These are phyloP conservation scores for Globisporangium radiosum DNA, from an alignment of 352 stramenopile genomes.

Conservation along the genomic window DNA sequence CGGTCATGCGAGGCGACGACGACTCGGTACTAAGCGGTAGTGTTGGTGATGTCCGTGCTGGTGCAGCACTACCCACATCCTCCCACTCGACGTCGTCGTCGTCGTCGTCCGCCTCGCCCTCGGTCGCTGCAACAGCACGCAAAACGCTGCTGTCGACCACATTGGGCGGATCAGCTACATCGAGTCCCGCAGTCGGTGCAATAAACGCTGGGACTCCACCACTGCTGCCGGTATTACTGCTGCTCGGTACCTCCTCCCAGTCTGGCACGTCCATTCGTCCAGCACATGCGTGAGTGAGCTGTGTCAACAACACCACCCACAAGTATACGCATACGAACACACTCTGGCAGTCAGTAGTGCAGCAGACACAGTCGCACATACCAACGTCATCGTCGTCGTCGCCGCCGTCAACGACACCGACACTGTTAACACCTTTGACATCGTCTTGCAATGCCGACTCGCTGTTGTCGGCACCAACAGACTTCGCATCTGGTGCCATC, in stretches of 20 bases:
- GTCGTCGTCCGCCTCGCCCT: conserved; percentile 2
- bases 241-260: conserved; percentile 22
- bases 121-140: not conserved
- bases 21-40: not conserved
- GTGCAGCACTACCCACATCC: conserved; percentile 16
- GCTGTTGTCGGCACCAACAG: too few species aligned
- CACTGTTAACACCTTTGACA: too few species aligned
- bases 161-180: not conserved
- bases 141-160: not conserved
- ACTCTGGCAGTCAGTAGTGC: not conserved
- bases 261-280: conserved; percentile 9
- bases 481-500: too few species aligned
- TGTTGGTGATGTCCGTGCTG: not conserved
- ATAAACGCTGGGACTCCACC: too few species aligned
- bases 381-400: conserved; percentile 7
- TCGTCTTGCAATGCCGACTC: not conserved
- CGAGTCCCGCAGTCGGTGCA: too few species aligned
- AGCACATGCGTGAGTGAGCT: not conserved
- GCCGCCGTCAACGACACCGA: not conserved
- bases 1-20: not conserved
- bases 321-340: not conserved
- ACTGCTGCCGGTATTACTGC: too few species aligned
- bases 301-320: not conserved
- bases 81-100: conserved; percentile 49
- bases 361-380: conserved; percentile 1